These are phyloP conservation scores for Volvariella volvacea DNA, from an alignment of 1,284 basidiomycete genomes.

Conservation along the genomic window DNA sequence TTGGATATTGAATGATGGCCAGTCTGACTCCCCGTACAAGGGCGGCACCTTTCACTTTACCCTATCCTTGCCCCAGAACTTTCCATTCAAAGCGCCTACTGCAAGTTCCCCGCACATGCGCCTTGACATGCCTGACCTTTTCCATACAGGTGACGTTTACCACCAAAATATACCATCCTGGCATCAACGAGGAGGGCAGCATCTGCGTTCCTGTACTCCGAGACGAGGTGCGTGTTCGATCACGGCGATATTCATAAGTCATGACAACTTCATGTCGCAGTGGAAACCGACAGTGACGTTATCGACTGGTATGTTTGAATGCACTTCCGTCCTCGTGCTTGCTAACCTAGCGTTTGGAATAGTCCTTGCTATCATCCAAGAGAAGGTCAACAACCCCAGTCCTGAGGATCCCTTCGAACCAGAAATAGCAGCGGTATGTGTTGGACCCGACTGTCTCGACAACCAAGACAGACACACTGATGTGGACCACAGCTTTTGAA, in stretches of 20 bases:
- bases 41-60: slow-evolving; percentile 77
- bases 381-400: slow-evolving; percentile 85
- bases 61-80: slow-evolving; percentile 67
- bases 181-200: slow-evolving; percentile 84
- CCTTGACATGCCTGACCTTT: slow-evolving; percentile 4
- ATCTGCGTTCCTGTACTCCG: slow-evolving; percentile 78
- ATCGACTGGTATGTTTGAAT: slow-evolving; percentile 47
- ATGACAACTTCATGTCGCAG: slow-evolving; percentile 28
- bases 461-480: slow-evolving; percentile 7
- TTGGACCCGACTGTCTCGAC: slow-evolving; percentile 1
- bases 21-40: slow-evolving; percentile 81
- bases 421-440: slow-evolving; percentile 70
- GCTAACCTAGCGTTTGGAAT: neutral
- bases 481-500: slow-evolving; percentile 50
- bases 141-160: slow-evolving; percentile 67
- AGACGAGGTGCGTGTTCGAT: slow-evolving; percentile 60
- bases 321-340: slow-evolving; percentile 1
- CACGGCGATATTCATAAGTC: slow-evolving; percentile 5
- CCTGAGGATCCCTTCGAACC: slow-evolving; percentile 88
- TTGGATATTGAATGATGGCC: slow-evolving; percentile 6
- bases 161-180: slow-evolving; percentile 90
- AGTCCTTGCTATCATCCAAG: slow-evolving; percentile 78
- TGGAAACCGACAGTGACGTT: slow-evolving; percentile 89
- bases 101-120: slow-evolving; percentile 48
- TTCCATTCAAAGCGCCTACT: slow-evolving; percentile 85